phyloP scores from a whole-genome alignment of 768 basidiomycete species.

The Nidularia pulvinata region DNA sequence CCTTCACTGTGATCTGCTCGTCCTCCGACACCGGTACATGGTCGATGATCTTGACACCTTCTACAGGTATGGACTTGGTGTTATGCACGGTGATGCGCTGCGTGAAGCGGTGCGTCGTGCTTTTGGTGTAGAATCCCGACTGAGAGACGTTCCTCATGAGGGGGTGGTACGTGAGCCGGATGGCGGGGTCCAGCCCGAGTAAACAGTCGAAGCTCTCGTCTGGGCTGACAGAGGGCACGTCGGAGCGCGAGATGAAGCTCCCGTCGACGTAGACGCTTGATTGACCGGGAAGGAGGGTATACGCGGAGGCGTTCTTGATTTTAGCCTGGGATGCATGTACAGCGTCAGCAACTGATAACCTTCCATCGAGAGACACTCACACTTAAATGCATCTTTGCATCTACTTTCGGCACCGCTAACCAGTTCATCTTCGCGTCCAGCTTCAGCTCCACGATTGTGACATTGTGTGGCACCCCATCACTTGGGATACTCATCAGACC shows the following conservation, averaged over 20 bases:
- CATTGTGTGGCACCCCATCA: constrained; percentile 35
- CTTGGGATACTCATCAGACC: constrained; percentile 39
- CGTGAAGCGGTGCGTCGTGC: constrained; percentile 21
- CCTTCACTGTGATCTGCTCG: constrained; percentile 37
- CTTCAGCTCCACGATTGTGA: constrained; percentile 33
- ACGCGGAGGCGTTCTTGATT: constrained; percentile 54
- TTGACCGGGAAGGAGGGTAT: constrained; percentile 44
- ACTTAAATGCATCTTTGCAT: constrained; percentile 34
- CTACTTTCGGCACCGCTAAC: constrained; percentile 37
- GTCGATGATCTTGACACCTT: constrained; percentile 32
- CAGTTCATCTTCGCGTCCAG: constrained; percentile 39
- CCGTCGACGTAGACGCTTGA: constrained; percentile 57
- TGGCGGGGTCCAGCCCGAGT: constrained; percentile 44
- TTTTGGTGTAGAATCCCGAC: constrained; percentile 30
- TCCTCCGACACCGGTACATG: constrained; percentile 35
- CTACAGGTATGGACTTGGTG: constrained; percentile 24
- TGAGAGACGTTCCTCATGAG: constrained; percentile 15
- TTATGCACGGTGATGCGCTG: constrained; percentile 38
- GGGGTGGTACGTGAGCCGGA: constrained; percentile 38
- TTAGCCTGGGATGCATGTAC: constrained; percentile 26
- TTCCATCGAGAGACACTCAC: constrained; percentile 10
- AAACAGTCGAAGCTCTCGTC: constrained; percentile 44
- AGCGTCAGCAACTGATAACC: not conserved
- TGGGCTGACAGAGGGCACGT: constrained; percentile 37
- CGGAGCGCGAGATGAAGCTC: constrained; percentile 49